These are phyloP conservation scores for Xanthoconium separans DNA, from an alignment of 1,284 basidiomycete genomes.

Conservation along the genomic window DNA sequence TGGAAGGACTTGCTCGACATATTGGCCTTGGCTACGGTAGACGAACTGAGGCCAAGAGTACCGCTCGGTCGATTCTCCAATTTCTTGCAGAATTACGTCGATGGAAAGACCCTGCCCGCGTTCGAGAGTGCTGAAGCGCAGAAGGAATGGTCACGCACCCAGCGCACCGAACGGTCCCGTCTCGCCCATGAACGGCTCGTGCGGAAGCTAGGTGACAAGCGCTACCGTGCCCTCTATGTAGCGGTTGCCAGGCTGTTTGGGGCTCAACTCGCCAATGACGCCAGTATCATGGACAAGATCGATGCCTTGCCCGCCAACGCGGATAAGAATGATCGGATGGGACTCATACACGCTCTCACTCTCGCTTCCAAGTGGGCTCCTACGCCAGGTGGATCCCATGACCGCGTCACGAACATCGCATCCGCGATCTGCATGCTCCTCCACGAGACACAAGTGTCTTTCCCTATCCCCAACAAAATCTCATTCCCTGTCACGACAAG, in stretches of 20 bases:
- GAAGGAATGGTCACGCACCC: conserved; percentile 30
- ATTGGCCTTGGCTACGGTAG: conserved; percentile 50
- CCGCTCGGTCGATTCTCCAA: conserved; percentile 8
- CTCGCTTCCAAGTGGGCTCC: conserved; percentile 73
- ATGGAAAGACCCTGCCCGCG: conserved; percentile 3
- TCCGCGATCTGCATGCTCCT: conserved; percentile 60
- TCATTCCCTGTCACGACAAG: conserved; percentile 29
- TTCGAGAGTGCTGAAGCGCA: conserved; percentile 23
- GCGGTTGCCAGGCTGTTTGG: conserved; percentile 62
- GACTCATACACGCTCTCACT: conserved; percentile 45
- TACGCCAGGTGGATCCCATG: conserved; percentile 54
- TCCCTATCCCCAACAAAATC: conserved; percentile 11
- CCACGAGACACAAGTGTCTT: conserved; percentile 33
- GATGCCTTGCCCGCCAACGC: conserved; percentile 28
- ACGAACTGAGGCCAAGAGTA: conserved; percentile 38
- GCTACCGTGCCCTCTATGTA: conserved; percentile 61
- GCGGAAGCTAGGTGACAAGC: conserved; percentile 43
- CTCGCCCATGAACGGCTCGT: conserved; percentile 38
- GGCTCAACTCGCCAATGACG: conserved; percentile 48
- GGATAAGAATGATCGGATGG: conserved; percentile 34
- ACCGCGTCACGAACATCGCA: conserved; percentile 60
- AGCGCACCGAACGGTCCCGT: conserved; percentile 24
- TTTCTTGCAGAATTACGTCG: conserved; percentile 36
- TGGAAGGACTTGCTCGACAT: conserved; percentile 72
- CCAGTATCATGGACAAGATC: conserved; percentile 37